Base-by-base conservation (phyloP, 1,139 yeast genomes). In the Blastobotrys ciferrii region DNA sequence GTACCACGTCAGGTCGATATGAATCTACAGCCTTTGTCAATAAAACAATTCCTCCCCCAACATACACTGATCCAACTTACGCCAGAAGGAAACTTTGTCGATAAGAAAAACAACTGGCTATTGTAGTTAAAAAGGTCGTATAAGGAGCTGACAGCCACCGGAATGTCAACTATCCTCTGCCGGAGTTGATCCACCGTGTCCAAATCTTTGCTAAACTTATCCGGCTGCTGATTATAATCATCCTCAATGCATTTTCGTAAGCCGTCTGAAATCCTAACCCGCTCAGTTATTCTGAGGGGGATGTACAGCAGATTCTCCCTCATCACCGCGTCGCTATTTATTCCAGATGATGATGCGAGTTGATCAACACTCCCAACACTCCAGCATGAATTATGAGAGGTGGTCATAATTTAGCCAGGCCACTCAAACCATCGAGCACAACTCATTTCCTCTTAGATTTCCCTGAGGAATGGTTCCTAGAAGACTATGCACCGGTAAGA, bases 171-270 rank as follows among this genome's bases (percentile, higher is more conserved):
- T 4, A 67, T 63, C 43, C 59, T 59, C 17, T 65, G 63, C 46
- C 84, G 65, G 20, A 76, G 58, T 0, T 57, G 56, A 42, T 70
- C 70, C 9, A 84, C 64, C 32, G 66, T 65, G 1, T 62, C 61
- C 28, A 85, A 66, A 60, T 85, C 94, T 2, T 64, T 59, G 18
- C 73, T 72, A 59, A 84, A 85, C 6, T 72, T 70, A 2, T 79
- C 70, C 0, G 87, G 75, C 1, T 86, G 72, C 64, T 87, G 95
- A 62, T 78, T 82, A 58, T 78, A 85, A 49, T 83, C 84, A 20
- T 68, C 63, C 43, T 78, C 72, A 33, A 87, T 85, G 32, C 80
- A 68, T 12, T 70, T 67, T 2, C 73, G 63, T 14, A 87, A 65
- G n/a, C 69, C 72, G 0, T 63, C 59, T 1, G 74, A 75, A 14